Evolutionary conservation across 208 protist species (phyloP), one percentile per base, ranked within the genome.

Genomic region (Tritrichomonas foetus): DNA sequence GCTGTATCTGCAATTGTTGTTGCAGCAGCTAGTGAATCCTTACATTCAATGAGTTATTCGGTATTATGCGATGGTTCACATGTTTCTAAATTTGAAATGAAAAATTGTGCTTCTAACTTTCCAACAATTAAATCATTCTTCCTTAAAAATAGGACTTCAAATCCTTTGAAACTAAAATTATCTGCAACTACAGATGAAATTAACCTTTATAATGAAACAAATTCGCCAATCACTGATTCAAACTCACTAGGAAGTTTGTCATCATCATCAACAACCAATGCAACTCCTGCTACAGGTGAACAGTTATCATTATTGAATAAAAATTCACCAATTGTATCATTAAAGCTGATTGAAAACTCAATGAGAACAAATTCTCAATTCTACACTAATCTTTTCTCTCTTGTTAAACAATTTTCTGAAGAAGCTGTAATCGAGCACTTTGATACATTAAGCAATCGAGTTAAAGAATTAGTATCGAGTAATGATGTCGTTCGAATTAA

Each of bases 21-120:
- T n/a, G 9, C 78, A 39, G 47, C 27, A 3, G 14, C 25, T 16
- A 61, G 27, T 9, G 78, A 89, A 36, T 89, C 78, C 11, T 33
- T 89, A 57, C 78, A 89, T 57, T 89, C 78, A 53, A 89, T 89
- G 44, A 39, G 41, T 53, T 89, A 89, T 89, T 41, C 41, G 9
- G 5, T 89, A 53, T 89, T 27, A 57, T n/a, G 44, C 1, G 47
- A 89, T 57, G 47, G 25, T 20, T 33, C 33, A 11, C 78, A 44
- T 53, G 25, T 89, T 14, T 41, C 44, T 5, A 33, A 16, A 53
- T 53, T 89, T 39, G 39, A 30, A 16, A 57, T 89, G n/a, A 53
- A 47, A n/a, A 89, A 89, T 57, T 44, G 44, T 89, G 41, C 47
- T 20, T 39, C 47, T 20, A 53, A 44, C 13, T 89, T 41, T 36